Conservation (phyloP, 2,329 filamentous ascomycete genomes). For the Taxawa tesnikishii region DNA sequence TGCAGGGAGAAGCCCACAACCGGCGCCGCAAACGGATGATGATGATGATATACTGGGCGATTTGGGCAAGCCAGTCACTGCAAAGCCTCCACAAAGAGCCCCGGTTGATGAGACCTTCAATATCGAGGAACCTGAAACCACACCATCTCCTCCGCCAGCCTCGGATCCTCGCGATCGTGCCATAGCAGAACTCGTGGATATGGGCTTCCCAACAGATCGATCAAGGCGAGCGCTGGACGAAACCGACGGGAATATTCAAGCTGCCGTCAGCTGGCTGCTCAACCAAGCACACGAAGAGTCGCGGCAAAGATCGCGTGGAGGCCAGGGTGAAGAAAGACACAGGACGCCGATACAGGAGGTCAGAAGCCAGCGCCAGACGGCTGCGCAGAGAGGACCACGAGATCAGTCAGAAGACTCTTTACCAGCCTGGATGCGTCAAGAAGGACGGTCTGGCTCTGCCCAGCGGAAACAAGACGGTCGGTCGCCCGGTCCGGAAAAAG, state of each 20-base stretch:
- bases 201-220: constrained; percentile 82
- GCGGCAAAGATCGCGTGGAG: constrained; percentile 49
- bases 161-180: constrained; percentile 57
- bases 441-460: constrained; percentile 35
- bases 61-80: constrained; percentile 46
- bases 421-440: constrained; percentile 54
- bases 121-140: not conserved
- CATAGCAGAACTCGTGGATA: constrained; percentile 81
- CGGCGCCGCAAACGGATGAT: constrained; percentile 18
- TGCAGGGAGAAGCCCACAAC: constrained; percentile 9
- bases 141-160: constrained; percentile 3
- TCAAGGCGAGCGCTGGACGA: constrained; percentile 68
- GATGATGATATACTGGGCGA: constrained; percentile 55
- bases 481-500: constrained; percentile 50
- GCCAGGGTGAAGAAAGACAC: constrained; percentile 11
- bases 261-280: constrained; percentile 76
- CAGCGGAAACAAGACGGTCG: constrained; percentile 39
- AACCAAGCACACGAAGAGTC: constrained; percentile 83
- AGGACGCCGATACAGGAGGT: constrained; percentile 6
- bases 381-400: constrained; percentile 3
- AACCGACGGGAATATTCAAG: constrained; percentile 74
- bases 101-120: constrained; percentile 10
- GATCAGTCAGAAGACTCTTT: constrained; percentile 19
- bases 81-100: constrained; percentile 18
- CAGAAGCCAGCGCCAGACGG: constrained; percentile 9